Evolutionary conservation across 164 flowering plant species (phyloP).

Genomic region (Aristolochia fimbriata): DNA sequence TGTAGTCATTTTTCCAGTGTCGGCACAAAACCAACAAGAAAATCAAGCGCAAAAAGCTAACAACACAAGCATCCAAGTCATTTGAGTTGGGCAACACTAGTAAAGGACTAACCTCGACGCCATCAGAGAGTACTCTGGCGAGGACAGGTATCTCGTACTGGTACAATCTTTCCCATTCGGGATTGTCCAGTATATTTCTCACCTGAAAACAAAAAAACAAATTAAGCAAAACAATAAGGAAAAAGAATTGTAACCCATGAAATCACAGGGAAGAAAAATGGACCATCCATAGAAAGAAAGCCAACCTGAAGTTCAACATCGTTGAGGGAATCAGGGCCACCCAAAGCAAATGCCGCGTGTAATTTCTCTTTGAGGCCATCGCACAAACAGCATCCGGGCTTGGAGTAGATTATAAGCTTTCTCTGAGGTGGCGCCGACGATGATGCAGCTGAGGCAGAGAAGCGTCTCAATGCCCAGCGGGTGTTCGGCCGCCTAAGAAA

Average conservation of each 20-base stretch:
- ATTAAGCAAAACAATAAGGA: conserved; percentile 8
- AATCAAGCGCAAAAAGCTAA: too few species aligned
- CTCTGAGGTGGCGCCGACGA: conserved; percentile 7
- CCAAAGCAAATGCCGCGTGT: conserved; percentile 55
- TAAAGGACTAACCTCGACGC: conserved; percentile 57
- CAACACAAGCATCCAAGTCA: too few species aligned
- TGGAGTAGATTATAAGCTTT: conserved; percentile 64
- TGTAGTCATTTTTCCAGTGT: too few species aligned
- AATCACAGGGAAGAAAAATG: background rate
- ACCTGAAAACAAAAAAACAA: conserved; percentile 26
- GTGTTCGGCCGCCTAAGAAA: background rate
- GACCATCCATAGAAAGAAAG: background rate
- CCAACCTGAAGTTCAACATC: conserved; percentile 63
- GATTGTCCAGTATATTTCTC: conserved; percentile 74
- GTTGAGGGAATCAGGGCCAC: conserved; percentile 53
- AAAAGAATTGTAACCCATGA: background rate
- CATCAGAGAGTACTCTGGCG: conserved; percentile 70
- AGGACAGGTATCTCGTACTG: conserved; percentile 96
- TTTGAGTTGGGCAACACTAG: too few species aligned
- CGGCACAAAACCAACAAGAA: too few species aligned
- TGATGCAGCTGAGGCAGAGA: background rate
- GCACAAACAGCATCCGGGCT: conserved; percentile 96
- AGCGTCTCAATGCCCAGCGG: background rate
- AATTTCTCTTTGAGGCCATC: conserved; percentile 97
- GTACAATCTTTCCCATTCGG: conserved; percentile 79